Base-by-base conservation (phyloP, 805 yeast species). In the Saturnispora gosingensis region DNA sequence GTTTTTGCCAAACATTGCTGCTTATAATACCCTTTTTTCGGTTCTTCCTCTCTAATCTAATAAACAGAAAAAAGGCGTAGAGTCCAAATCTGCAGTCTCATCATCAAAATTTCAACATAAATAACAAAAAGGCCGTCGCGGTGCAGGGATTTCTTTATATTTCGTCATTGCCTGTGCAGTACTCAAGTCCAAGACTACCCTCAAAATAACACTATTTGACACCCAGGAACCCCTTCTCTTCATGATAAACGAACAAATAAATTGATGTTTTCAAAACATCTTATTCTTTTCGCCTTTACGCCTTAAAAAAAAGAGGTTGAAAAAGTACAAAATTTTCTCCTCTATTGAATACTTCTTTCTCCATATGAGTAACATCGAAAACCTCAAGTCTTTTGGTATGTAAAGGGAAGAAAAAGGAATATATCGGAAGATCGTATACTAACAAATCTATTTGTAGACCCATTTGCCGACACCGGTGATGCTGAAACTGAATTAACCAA, bases 381-480 rank as follows among this genome's bases (percentile, higher is more conserved):
- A 85, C 78, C 76, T 85, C 68, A 84, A 81, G 73, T 80, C 88
- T 54, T 83, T 85, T 75, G 82, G 80, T 76, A 74, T 51, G 80
- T 72, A 10, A 22, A 4, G 13, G 9, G 3, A 4, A 4, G 28
- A 1, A n/a, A 15, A 7, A 16, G 5, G 7, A 18, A 16, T n/a
- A 9, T 1, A 36, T 5, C 1, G 2, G 7, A 36, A n/a, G 20
- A 15, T 20, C 11, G 22, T 15, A 11, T 16, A 36, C 40, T 16
- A 16, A n/a, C 40, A 36, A 15, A 4, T 7, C 2, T 36, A 36
- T 36, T 20, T 22, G 5, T 4, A 77, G 96, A 91, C 76, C 99
- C 99, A 58, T 91, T 91, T 83, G 97, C 98, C 83, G 99, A 91
- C 74, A 90, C 97, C 75, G 98, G 97, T 78, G 98, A 91, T 81